Evolutionary conservation across 225 moss, liverwort and hornwort species (phyloP).

Genomic region (Pseudoscleropodium purum): DNA sequence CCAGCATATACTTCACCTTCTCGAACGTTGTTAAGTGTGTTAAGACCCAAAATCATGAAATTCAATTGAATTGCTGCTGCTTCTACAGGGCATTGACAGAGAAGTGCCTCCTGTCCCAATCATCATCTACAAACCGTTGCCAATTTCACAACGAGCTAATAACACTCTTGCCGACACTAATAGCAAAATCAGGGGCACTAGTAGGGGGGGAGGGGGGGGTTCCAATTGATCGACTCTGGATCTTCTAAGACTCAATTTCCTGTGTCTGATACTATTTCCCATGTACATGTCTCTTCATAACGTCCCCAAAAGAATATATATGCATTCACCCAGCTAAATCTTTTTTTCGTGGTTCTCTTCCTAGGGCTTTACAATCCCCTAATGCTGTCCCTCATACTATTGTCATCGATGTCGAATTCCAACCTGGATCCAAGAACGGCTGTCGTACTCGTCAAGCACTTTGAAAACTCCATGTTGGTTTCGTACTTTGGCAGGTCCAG

Average conservation of each 20-base stretch:
- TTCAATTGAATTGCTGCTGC: constrained; percentile 24
- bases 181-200: constrained; percentile 24
- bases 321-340: constrained; percentile 9
- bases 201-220: neutral
- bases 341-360: neutral
- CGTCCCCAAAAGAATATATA: constrained; percentile 31
- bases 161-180: constrained; percentile 15
- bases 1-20: too few relatives aligned
- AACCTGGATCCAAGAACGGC: constrained; percentile 14
- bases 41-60: constrained; percentile 26
- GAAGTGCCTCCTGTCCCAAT: constrained; percentile 15
- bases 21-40: neutral
- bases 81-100: constrained; percentile 17
- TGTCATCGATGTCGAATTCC: constrained; percentile 20
- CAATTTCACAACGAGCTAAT: constrained; percentile 22
- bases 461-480: constrained; percentile 1
- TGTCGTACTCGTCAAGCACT: constrained; percentile 25
- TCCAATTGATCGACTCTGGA: constrained; percentile 3
- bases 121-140: constrained; percentile 46
- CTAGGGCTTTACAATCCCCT: constrained; percentile 13
- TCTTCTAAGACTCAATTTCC: constrained; percentile 13
- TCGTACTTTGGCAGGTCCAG: constrained; percentile 10
- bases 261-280: constrained; percentile 31
- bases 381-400: neutral
- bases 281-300: constrained; percentile 44